These are phyloP conservation scores for Talaromyces sp. DNA, from an alignment of 2,329 filamentous ascomycete genomes.

Conservation along the genomic window DNA sequence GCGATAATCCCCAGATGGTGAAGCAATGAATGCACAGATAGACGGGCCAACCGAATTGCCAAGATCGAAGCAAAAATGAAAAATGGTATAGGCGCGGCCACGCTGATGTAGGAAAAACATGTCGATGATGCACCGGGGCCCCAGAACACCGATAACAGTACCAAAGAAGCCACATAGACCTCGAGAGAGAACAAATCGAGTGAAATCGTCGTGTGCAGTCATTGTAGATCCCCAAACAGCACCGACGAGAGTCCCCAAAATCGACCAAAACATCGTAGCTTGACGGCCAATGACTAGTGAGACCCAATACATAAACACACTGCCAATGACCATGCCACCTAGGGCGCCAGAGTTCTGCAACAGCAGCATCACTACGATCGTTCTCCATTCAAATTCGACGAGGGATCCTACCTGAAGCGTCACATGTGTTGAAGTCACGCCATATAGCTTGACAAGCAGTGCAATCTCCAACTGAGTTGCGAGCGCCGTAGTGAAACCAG, in stretches of 20 bases:
- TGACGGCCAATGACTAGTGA: background rate
- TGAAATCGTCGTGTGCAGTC: background rate
- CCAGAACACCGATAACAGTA: background rate
- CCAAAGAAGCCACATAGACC: slow-evolving; percentile 5
- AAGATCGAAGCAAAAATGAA: too few relatives aligned
- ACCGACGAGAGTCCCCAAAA: background rate
- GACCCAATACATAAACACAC: too few relatives aligned
- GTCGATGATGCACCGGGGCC: slow-evolving; percentile 7
- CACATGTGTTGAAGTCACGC: background rate
- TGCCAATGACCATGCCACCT: background rate
- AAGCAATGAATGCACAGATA: slow-evolving; percentile 3
- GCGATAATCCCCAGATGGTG: background rate
- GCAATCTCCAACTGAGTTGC: background rate
- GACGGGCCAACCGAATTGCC: background rate
- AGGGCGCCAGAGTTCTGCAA: background rate
- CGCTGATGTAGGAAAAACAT: slow-evolving; percentile 13
- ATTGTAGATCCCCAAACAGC: slow-evolving; percentile 6
- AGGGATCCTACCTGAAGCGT: background rate
- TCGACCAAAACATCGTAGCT: slow-evolving; percentile 4
- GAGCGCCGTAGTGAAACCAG: slow-evolving; percentile 1
- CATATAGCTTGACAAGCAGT: background rate
- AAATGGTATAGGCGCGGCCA: too few relatives aligned
- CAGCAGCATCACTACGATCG: background rate
- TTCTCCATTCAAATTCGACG: background rate
- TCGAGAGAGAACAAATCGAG: slow-evolving; percentile 6